Base-by-base conservation (phyloP, 1,284 basidiomycete genomes). In the Exobasidium rhododendri region DNA sequence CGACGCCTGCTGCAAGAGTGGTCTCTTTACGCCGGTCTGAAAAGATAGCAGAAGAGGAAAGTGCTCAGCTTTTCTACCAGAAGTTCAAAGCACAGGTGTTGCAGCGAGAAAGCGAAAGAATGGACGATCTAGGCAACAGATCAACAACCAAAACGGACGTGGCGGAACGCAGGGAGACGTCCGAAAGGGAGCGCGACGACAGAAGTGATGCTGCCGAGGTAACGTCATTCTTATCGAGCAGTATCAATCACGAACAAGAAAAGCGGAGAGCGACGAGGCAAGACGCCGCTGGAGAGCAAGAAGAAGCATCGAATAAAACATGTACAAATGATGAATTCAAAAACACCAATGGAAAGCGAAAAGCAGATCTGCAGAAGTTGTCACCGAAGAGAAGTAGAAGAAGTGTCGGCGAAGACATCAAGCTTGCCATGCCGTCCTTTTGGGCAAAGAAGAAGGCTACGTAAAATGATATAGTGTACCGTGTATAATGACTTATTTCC, bases 251-350 rank as follows among this genome's bases (percentile, higher is more conserved):
- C 31, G 65, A 64, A 2, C 64, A 71, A 26, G 44, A 62, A 3
- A 59, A 67, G n/a, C 17, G 56, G 20, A 70, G 63, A 43, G 60
- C 70, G 7, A 65, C 65, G 28, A 59, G 66, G n/a, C n/a, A n/a
- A n/a, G n/a, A n/a, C n/a, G 63, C 71, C 50, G 65, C 63, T 26
- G 28, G 13, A 17, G 28, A 31, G 6, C 45, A 26, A 7, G 20
- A 35, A 13, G 40, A 35, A 10, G n/a, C n/a, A n/a, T n/a, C n/a
- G n/a, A 40, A 17, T 40, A 40, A 40, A 40, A 10, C 17, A 40
- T 40, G 10, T 10, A 17, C 17, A 17, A 17, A 40, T 40, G 17
- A 40, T 10, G 17, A 40, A 17, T 40, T 40, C 35, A 40, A 40
- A 17, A 17, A 10, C 7, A 40, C 35, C 7, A 17, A 40, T 10